Conservation (phyloP, 768 basidiomycete species). For the Suillus spraguei region DNA sequence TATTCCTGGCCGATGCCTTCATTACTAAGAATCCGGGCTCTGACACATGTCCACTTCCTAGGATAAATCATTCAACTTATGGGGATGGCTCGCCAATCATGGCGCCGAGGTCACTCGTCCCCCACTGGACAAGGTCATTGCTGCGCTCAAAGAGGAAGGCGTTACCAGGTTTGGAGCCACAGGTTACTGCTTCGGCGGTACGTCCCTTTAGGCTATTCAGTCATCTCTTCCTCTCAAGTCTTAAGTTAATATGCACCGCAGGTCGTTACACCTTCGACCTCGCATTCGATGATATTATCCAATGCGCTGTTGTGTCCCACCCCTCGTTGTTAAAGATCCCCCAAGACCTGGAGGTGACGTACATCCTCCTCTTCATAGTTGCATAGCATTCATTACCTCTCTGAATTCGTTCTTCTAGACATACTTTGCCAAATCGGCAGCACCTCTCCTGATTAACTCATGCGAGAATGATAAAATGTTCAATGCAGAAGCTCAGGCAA, state of each 20-base stretch:
- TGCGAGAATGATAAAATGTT: slow-evolving; percentile 57
- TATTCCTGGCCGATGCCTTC: not conserved
- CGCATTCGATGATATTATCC: slow-evolving; percentile 54
- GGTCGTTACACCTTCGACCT: slow-evolving; percentile 64
- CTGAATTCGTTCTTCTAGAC: slow-evolving; percentile 37
- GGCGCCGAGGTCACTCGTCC: slow-evolving; percentile 35
- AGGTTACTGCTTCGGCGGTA: slow-evolving; percentile 46
- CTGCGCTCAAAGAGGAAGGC: slow-evolving; percentile 39
- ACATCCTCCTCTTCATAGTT: not conserved
- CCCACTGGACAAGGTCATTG: slow-evolving; percentile 39
- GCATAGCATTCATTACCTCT: not conserved
- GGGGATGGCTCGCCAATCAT: slow-evolving; percentile 49
- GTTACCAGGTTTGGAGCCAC: slow-evolving; percentile 42
- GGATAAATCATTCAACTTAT: slow-evolving; percentile 39
- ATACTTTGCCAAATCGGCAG: slow-evolving; percentile 46
- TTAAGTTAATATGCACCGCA: slow-evolving; percentile 17
- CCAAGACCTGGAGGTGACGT: slow-evolving; percentile 58
- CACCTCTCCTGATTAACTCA: slow-evolving; percentile 69
- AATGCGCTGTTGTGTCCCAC: slow-evolving; percentile 54
- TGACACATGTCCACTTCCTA: not conserved
- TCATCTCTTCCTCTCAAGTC: not conserved
- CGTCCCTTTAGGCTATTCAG: not conserved
- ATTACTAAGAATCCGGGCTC: not conserved
- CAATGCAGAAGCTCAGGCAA: slow-evolving; percentile 43
- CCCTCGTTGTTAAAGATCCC: slow-evolving; percentile 63